A percentile compares a stretch with the other conserved stretches of the same genome.
Conservation (phyloP, 805 yeast genomes). For the Wickerhamiella azymoides region DNA sequence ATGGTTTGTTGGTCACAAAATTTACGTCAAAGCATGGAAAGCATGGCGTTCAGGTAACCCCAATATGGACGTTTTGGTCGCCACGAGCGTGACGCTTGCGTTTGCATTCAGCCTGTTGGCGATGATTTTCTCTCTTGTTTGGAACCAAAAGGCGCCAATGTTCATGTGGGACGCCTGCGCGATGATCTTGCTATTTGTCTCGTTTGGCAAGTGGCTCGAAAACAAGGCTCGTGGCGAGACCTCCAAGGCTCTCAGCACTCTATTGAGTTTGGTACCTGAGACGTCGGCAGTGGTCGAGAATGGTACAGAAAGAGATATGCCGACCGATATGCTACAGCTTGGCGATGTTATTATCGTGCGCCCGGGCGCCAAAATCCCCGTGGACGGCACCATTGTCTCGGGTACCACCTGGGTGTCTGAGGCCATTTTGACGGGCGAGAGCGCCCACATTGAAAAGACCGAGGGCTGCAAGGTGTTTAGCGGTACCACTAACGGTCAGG, state of each 20-base stretch:
- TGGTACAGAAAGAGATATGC: slow-evolving; percentile 32
- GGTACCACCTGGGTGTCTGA: slow-evolving; percentile 84
- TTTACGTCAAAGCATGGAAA: slow-evolving; percentile 48
- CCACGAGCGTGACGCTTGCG: slow-evolving; percentile 68
- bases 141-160: slow-evolving; percentile 13
- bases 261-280: slow-evolving; percentile 70
- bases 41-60: slow-evolving; percentile 57
- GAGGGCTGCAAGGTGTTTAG: slow-evolving; percentile 60
- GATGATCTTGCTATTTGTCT: slow-evolving; percentile 72
- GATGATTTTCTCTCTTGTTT: slow-evolving; percentile 30
- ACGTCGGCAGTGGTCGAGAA: slow-evolving; percentile 44
- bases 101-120: slow-evolving; percentile 59
- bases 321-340: slow-evolving; percentile 63
- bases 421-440: slow-evolving; percentile 84
- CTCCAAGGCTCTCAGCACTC: slow-evolving; percentile 69
- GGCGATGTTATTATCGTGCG: slow-evolving; percentile 63
- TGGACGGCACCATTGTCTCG: slow-evolving; percentile 69
- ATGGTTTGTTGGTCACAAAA: slow-evolving; percentile 51
- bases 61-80: slow-evolving; percentile 87
- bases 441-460: slow-evolving; percentile 54
- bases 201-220: slow-evolving; percentile 84
- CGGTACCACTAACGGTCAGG: slow-evolving; percentile 79
- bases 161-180: slow-evolving; percentile 69
- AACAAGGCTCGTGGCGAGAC: slow-evolving; percentile 89
- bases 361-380: slow-evolving; percentile 83